Evolutionary conservation across 2,329 filamentous ascomycete species (phyloP).

Genomic region (Tolypocladium paradoxum): DNA sequence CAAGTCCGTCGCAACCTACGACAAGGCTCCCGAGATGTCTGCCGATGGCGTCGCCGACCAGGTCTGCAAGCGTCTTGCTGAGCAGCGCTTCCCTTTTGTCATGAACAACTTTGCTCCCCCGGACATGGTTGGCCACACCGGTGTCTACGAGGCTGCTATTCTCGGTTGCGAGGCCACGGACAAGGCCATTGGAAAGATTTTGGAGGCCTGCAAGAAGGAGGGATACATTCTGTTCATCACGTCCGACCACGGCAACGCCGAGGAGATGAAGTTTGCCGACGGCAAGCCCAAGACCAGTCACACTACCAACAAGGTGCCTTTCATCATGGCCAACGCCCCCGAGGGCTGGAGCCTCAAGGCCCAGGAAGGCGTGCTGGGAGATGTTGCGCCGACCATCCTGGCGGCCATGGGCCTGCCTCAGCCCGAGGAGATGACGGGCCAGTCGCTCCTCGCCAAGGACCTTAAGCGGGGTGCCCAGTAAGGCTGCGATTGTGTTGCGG

Average conservation of each 20-base stretch:
- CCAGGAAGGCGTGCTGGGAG: conserved; percentile 80
- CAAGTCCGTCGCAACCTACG: conserved; percentile 84
- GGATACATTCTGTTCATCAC: conserved; percentile 93
- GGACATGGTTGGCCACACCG: conserved; percentile 98
- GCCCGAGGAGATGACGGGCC: conserved; percentile 85
- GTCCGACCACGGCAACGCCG: conserved; percentile 92
- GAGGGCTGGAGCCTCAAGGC: conserved; percentile 79
- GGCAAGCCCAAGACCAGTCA: conserved; percentile 97
- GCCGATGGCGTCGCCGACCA: conserved; percentile 83
- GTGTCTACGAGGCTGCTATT: conserved; percentile 90
- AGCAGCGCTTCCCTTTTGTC: conserved; percentile 85
- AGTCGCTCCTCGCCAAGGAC: conserved; percentile 70
- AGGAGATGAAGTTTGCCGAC: conserved; percentile 96
- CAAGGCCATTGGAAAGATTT: conserved; percentile 85
- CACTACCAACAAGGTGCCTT: conserved; percentile 94
- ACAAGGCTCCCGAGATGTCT: conserved; percentile 91
- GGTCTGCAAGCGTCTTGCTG: conserved; percentile 74
- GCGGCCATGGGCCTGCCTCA: conserved; percentile 83
- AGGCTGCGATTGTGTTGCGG: background rate
- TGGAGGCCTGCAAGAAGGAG: conserved; percentile 86
- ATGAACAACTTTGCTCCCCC: conserved; percentile 99
- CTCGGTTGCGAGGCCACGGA: conserved; percentile 78
- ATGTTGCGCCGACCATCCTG: conserved; percentile 91
- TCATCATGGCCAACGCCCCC: conserved; percentile 96
- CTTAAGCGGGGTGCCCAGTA: conserved; percentile 26